Evolutionary conservation across 305 asterid genomes (phyloP), one percentile per base, ranked within the genome.

Genomic region (Petunia hybrid): DNA sequence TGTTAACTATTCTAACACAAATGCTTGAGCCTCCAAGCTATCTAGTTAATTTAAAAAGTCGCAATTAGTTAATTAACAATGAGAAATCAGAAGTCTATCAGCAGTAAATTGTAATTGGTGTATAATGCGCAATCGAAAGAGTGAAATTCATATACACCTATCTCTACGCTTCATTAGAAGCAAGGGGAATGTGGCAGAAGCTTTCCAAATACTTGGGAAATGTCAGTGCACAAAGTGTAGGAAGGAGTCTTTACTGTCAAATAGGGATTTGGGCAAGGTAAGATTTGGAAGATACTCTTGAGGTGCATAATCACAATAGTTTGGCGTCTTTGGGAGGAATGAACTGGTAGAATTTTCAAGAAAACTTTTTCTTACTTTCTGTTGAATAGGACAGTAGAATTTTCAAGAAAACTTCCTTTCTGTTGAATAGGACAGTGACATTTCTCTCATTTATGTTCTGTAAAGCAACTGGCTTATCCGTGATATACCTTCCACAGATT

Each of bases 11-110:
- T 31, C 31, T 5, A 45, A 31, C 6, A 71, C 6, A 70, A 46
- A 46, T 6, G 31, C 61, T 46, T 46, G 61, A 71, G 77, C 77
- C 42, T 71, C 31, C 31, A 46, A 70, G 76, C 62, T 57, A 55
- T 55, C 61, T 5, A 70, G 77, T 70, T 45, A 31, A 70, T 70
- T 55, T 60, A 8, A 70, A 5, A n/a, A 10, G 22, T 22, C 31
- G 31, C 31, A 22, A 22, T 22, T 22, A 22, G 31, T 22, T 22
- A 22, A 14, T 13, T 57, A n/a, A 4, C 35, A 57, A 57, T n/a
- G 3, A 57, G 35, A 57, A 46, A 2, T 14, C 35, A 57, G 1
- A 61, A 7, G 3, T 61, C 1, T 61, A 61, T 6, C 8, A 61
- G 67, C 67, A 61, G 13, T 61, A 59, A 59, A n/a, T 59, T 22